Evolutionary conservation across 192 early-diverging fungal genomes (phyloP), one percentile per base, ranked within the genome.

Genomic region (Coemansia sp.): DNA sequence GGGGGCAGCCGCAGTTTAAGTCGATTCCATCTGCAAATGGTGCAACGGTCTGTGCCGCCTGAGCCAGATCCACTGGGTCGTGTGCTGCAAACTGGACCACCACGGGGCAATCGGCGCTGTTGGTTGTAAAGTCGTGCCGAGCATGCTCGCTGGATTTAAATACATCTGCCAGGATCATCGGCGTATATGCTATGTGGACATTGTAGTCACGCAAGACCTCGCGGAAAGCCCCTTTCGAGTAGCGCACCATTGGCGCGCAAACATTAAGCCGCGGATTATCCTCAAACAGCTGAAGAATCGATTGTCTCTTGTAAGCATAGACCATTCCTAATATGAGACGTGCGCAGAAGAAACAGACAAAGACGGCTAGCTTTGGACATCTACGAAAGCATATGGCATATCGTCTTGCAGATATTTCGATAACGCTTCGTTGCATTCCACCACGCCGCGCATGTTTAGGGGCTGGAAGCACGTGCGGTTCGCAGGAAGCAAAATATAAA

Each of bases 171-270:
- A 98, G 81, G 53, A 97, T 97, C 97, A 98, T 98, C 21, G 97
- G 97, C 2, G 97, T 96, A 67, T 95, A 98, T 1, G 88, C 87
- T 23, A 98, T 82, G 75, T 97, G 93, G 12, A 90, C 88, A 56
- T 90, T 92, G 82, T 95, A 98, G 40, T 89, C 80, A 52, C 93
- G 83, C 45, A 96, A 87, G 7, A 95, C 76, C 61, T 96, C 90
- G 58, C 96, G 85, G 75, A 98, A 98, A 0, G 96, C 91, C 6
- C 95, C 77, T 67, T 97, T 98, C 65, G 94, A 95, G 76, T 98
- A 98, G 39, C 96, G 85, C 10, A 98, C 96, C 96, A 98, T 98
- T 1, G 96, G 96, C 5, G 94, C 96, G 62, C 92, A 94, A 5
- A 96, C 90, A 69, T 91, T 93, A 42, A 96, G 67, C 63, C 88